Base-by-base conservation (phyloP, 2,329 filamentous ascomycete genomes). In the Fusarium sp. region DNA sequence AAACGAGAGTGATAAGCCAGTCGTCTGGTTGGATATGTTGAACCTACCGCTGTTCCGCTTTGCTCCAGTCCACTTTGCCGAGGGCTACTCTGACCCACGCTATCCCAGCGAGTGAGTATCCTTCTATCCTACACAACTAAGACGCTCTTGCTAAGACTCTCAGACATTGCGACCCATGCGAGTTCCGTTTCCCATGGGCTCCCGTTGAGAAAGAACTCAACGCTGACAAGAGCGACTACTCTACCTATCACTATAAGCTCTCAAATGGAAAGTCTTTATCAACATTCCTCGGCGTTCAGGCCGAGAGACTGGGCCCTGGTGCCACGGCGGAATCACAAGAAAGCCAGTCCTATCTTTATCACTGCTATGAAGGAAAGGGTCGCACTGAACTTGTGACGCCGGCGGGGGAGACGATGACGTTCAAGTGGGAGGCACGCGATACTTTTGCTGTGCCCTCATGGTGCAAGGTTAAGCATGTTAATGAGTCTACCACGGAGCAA, bases 11-110 rank as follows among this genome's bases (percentile, higher is more conserved):
- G 81, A 82, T 2, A 82, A 82, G 3, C 87, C 87, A 0, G 86
- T 90, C 77, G 85, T 90, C 35, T 90, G 89, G 89, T 81, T 90
- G 3, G 89, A 90, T 74, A 87, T 85, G 8, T 77, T 90, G 3
- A 87, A 90, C 78, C 76, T 90, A 4, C 88, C 88, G 0, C 79
- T 84, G 7, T 90, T 88, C 75, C 80, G 81, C 2, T 85, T 85
- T 68, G 84, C 85, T 6, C 86, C 86, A 0, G 85, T 88, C 2
- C 85, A 90, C 72, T 90, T 90, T 70, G 86, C 87, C 4, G 83
- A 90, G 78, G 84, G 87, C 57, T 90, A 85, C 59, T 70, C 81
- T 9, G 76, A 86, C 31, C 77, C 81, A 1, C 78, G 87, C 22
- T 89, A 89, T 65, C 87, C 88, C 1, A 86, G 86, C 56, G 79